Base-by-base conservation (phyloP, 2,329 filamentous ascomycete genomes). In the Fusarium papillatum region DNA sequence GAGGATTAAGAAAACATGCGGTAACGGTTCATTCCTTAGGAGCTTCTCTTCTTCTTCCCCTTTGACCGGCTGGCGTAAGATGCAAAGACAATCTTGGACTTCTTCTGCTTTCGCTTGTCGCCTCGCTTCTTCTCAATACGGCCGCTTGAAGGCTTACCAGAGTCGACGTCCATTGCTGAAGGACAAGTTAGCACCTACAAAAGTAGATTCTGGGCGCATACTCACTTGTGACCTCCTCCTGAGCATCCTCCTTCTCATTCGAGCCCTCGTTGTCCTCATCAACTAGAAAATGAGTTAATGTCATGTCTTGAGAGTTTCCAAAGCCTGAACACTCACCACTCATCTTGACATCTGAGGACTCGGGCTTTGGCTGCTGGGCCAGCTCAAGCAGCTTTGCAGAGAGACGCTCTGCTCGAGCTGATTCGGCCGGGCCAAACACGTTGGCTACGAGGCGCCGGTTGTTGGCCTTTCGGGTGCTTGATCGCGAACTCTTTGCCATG, bases 401-500 rank as follows among this genome's bases (percentile, higher is more conserved):
- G 41, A 98, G 91, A 77, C 96, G 93, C 84, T 96, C 93, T 65
- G 93, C 93, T 78, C 96, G 91, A 57, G 94, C 95, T 79, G 90
- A 87, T 83, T 96, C 95, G 67, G 93, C 92, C 19, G 96, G 96
- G 2, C 93, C 95, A 85, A 98, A 98, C 76, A 98, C 93, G 76
- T 91, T 92, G 76, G 91, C 88, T 84, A 96, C 96, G 76, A 98
- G 90, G 80, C 91, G 93, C 78, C 91, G 89, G 86, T 95, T 95
- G 88, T 98, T 98, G 81, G 90, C 89, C 88, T 98, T 98, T 80
- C 89, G 92, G 77, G 90, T 88, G 83, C 93, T 97, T 76, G 96
- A 91, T 83, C 96, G 90, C 72, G 94, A 88, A 82, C 95, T 94
- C 84, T 98, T 98, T 29, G 96, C 96, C 96, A 98, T 98, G 79